A percentile compares a stretch with the other conserved stretches of the same genome.
These are phyloP conservation scores for Picocystis salinarum DNA, from an alignment of 139 green algal genomes.

Conservation along the genomic window DNA sequence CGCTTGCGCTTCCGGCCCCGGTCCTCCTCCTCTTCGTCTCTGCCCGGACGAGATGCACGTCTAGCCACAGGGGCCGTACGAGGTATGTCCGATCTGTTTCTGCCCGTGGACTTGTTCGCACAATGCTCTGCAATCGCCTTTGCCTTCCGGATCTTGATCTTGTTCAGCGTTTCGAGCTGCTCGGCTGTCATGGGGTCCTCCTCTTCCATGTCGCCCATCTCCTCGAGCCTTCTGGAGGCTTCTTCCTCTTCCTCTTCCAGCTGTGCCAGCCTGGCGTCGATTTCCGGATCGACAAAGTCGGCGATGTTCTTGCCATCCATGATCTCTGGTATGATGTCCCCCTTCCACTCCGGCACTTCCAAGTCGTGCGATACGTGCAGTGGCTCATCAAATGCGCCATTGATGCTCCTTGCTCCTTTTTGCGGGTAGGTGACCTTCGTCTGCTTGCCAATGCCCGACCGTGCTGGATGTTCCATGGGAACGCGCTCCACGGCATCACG, in stretches of 20 bases:
- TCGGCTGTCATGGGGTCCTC: conserved; percentile 12
- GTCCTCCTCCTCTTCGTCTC: conserved; percentile 17
- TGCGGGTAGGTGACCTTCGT: conserved; percentile 8
- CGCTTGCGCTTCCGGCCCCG: too few relatives aligned
- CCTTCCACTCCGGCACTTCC: conserved; percentile 57
- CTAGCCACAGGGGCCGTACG: too few relatives aligned
- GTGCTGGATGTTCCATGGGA: conserved; percentile 10
- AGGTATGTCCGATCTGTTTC: conserved; percentile 53
- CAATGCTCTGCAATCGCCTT: conserved; percentile 46
- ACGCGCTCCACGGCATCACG: conserved; percentile 15
- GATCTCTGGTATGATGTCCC: conserved; percentile 96
- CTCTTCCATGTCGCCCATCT: conserved; percentile 39
- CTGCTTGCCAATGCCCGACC: too few relatives aligned
- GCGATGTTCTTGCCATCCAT: conserved; percentile 87
- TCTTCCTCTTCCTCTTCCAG: conserved; percentile 77
- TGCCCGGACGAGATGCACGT: too few relatives aligned
- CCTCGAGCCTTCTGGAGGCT: too few relatives aligned
- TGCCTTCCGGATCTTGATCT: conserved; percentile 53
- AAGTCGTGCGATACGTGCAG: too few relatives aligned
- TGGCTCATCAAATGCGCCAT: too few relatives aligned
- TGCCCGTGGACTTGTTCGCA: conserved; percentile 26
- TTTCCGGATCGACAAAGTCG: conserved; percentile 95
- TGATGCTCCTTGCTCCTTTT: conserved; percentile 31
- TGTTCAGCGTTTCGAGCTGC: conserved; percentile 24
- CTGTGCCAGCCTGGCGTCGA: conserved; percentile 77